phyloP scores from a whole-genome alignment of 1,139 yeast species.

The Kodamaea derodonti region DNA sequence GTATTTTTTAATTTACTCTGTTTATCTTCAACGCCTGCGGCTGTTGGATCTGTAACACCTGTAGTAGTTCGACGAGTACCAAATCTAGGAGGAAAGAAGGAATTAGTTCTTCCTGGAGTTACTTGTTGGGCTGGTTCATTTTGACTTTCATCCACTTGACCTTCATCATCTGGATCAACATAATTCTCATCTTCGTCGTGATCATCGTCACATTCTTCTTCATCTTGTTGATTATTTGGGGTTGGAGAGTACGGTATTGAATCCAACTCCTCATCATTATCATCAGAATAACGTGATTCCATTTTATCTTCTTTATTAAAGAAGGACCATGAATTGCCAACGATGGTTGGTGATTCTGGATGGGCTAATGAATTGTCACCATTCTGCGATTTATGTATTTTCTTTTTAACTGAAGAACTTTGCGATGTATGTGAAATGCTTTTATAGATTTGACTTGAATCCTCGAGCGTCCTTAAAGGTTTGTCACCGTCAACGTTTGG shows the following conservation, averaged over 20 bases:
- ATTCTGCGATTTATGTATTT: constrained; percentile 2
- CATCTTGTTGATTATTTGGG: constrained; percentile 2
- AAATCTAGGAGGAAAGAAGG: constrained; percentile 14
- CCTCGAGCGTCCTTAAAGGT: constrained; percentile 12
- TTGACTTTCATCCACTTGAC: background rate
- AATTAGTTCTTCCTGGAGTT: constrained; percentile 3
- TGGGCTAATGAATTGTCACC: background rate
- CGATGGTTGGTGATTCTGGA: constrained; percentile 18
- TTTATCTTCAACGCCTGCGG: constrained; percentile 8
- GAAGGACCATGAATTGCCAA: constrained; percentile 29
- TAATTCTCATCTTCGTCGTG: background rate
- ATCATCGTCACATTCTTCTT: constrained; percentile 6
- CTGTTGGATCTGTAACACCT: background rate
- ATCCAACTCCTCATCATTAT: constrained; percentile 22
- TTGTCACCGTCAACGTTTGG: constrained; percentile 1
- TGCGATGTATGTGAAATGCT: constrained; percentile 10
- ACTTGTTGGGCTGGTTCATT: background rate
- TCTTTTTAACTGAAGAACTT: constrained; percentile 4
- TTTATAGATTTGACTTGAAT: constrained; percentile 14
- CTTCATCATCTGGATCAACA: background rate
- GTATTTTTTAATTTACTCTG: constrained; percentile 18
- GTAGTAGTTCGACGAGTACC: constrained; percentile 9
- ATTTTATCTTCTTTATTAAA: constrained; percentile 21
- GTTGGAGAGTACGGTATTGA: constrained; percentile 10
- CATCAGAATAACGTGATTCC: constrained; percentile 24